Evolutionary conservation across 495 filamentous ascomycete species (phyloP), one percentile per base, ranked within the genome.

Genomic region (Tuber umbilicatum): DNA sequence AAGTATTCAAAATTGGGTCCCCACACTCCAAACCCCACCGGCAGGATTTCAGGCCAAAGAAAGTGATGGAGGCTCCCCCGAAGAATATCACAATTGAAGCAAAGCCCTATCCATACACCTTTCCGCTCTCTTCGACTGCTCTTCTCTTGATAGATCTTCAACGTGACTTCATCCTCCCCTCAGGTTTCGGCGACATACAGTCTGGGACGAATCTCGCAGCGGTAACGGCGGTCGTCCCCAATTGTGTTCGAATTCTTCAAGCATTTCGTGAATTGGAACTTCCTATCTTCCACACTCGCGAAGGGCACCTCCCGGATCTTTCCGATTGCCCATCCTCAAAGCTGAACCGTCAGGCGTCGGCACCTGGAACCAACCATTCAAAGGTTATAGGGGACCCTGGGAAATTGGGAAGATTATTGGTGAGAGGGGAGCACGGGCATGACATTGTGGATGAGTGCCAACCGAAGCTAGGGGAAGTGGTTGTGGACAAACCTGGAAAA

Each of bases 401-500:
- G 14, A 86, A 87, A 1, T 85, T 91, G 76, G 89, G 90, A 1
- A 86, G 87, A 45, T 84, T 90, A 2, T 82, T 91, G 35, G 85
- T 91, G 55, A 85, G 89, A 50, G 90, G 90, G 21, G 88, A 90
- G 81, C 82, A 84, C 41, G 89, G 90, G 3, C 89, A 91, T 74
- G 89, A 90, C 76, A 87, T 87, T 45, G 84, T 91, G 21, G 86
- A 88, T 73, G 89, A 89, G 72, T 83, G 91, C 64, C 86, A 86
- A 50, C 89, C 89, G 35, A 83, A 87, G 41, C 86, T 85, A 0
- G 83, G 84, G 23, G 90, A 92, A 79, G 85, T 87, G 0, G 86
- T 92, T 17, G 89, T 92, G 64, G 89, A 92, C 82, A 92, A 91
- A 81, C 89, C 90, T 0, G 90, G 89, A 0, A 87, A 88, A 38